Percentiles rank a stretch among this genome's conserved stretches.
These are phyloP conservation scores for Leptoxyphium fumago DNA, from an alignment of 2,329 filamentous ascomycete species.

Conservation along the genomic window DNA sequence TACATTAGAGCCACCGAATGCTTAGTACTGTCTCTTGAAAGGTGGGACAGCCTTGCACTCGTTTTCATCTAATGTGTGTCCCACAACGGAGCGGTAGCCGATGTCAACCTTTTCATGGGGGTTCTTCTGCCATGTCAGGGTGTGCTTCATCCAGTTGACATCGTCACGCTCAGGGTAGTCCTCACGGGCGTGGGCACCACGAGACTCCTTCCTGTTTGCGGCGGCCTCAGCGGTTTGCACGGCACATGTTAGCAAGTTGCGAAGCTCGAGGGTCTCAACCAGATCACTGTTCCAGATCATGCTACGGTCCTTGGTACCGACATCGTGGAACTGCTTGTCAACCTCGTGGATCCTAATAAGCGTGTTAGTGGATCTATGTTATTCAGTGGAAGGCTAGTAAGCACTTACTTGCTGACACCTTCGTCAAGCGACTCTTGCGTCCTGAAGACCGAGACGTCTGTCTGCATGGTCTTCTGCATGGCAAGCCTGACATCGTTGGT, in stretches of 20 bases:
- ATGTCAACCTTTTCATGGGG: conserved; percentile 80
- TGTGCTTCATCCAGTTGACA: conserved; percentile 99
- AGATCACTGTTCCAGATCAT: conserved; percentile 99
- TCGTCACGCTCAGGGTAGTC: conserved; percentile 94
- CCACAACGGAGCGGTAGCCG: conserved; percentile 69
- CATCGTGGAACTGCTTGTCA: conserved; percentile 62
- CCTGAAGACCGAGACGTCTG: conserved; percentile 91
- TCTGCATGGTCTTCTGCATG: conserved; percentile 99
- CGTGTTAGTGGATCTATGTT: no score
- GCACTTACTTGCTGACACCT: conserved; percentile 55
- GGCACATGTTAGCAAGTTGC: conserved; percentile 92
- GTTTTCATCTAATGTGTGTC: conserved; percentile 74
- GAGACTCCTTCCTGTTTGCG: conserved; percentile 89
- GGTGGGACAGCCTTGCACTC: conserved; percentile 95
- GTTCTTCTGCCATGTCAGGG: conserved; percentile 84
- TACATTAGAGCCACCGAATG: not conserved
- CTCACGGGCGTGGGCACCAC: conserved; percentile 92
- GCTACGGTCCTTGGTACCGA: conserved; percentile 93
- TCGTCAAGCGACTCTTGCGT: conserved; percentile 88
- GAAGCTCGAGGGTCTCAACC: conserved; percentile 87
- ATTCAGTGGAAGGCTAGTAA: not conserved
- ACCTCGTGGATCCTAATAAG: conserved; percentile 54
- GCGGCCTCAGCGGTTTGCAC: conserved; percentile 84
- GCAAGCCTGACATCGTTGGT: conserved; percentile 76
- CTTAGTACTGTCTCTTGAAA: conserved; percentile 85